These are phyloP conservation scores for Achlya hypogyna DNA, from an alignment of 352 stramenopile species.

Conservation along the genomic window DNA sequence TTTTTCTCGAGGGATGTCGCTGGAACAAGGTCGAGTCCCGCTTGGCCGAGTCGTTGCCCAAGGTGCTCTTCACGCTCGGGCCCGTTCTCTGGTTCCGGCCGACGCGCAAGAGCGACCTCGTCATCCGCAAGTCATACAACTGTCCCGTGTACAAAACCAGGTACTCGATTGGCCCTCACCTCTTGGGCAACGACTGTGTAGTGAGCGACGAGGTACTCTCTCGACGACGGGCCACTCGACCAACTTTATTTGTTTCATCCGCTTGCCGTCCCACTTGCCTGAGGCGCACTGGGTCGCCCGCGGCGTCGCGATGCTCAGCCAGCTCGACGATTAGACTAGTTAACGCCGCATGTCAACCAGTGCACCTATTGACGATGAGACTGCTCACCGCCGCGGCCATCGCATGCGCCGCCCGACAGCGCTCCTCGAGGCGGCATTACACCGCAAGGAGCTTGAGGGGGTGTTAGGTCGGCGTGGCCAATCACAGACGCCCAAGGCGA, in stretches of 20 bases:
- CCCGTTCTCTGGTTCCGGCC: slow-evolving; percentile 80
- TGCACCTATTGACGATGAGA: no score
- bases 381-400: no score
- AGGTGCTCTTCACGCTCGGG: slow-evolving; percentile 79
- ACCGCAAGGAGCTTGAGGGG: no score
- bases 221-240: slow-evolving; percentile 91
- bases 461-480: background rate
- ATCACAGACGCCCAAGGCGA: background rate
- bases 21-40: slow-evolving; percentile 68
- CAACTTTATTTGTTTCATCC: slow-evolving; percentile 93
- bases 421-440: no score
- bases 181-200: slow-evolving; percentile 24
- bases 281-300: slow-evolving; percentile 89
- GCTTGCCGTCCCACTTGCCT: slow-evolving; percentile 63
- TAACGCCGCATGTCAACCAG: no score
- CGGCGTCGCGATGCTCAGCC: slow-evolving; percentile 89
- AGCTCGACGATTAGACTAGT: slow-evolving; percentile 70
- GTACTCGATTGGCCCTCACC: slow-evolving; percentile 22
- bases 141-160: slow-evolving; percentile 94
- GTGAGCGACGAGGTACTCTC: slow-evolving; percentile 81
- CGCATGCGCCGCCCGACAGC: no score
- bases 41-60: slow-evolving; percentile 76
- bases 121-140: slow-evolving; percentile 57
- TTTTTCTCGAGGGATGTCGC: slow-evolving; percentile 85
- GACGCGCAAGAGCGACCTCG: slow-evolving; percentile 72